Evolutionary conservation across 2,329 filamentous ascomycete species (phyloP).

Genomic region (Fusarium aywerte): DNA sequence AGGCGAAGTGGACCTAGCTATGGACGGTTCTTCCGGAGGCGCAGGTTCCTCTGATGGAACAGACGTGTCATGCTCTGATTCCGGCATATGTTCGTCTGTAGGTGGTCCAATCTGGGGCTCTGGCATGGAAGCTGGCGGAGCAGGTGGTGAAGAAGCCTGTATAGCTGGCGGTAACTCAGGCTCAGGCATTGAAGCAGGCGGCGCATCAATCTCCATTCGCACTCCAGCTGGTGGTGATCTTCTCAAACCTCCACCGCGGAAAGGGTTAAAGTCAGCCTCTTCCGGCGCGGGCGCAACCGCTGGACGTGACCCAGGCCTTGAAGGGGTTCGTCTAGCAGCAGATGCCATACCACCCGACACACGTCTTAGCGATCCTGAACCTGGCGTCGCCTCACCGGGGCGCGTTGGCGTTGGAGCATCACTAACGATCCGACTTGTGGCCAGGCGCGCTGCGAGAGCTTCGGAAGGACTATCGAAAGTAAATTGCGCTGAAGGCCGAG

Average conservation of each 20-base stretch:
- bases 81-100: neutral
- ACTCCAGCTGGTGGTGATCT: constrained; percentile 48
- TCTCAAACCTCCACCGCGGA: constrained; percentile 46
- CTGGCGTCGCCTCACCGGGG: constrained; percentile 19
- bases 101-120: neutral
- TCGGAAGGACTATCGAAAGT: constrained; percentile 44
- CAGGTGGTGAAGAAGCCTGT: constrained; percentile 4
- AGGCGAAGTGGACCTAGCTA: neutral
- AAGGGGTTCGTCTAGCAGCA: constrained; percentile 54
- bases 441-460: constrained; percentile 48
- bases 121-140: constrained; percentile 30
- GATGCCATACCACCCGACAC: constrained; percentile 49
- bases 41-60: neutral
- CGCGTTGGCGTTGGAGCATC: constrained; percentile 37
- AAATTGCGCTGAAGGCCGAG: constrained; percentile 9
- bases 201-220: constrained; percentile 12
- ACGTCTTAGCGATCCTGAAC: constrained; percentile 28
- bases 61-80: neutral
- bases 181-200: constrained; percentile 34
- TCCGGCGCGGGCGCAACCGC: constrained; percentile 55
- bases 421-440: constrained; percentile 41
- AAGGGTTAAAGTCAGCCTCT: constrained; percentile 46
- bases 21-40: neutral
- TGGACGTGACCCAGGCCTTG: constrained; percentile 54
- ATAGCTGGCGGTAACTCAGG: constrained; percentile 14